Evolutionary conservation across 768 basidiomycete species (phyloP).

Genomic region (Leucosporidium yakuticum): DNA sequence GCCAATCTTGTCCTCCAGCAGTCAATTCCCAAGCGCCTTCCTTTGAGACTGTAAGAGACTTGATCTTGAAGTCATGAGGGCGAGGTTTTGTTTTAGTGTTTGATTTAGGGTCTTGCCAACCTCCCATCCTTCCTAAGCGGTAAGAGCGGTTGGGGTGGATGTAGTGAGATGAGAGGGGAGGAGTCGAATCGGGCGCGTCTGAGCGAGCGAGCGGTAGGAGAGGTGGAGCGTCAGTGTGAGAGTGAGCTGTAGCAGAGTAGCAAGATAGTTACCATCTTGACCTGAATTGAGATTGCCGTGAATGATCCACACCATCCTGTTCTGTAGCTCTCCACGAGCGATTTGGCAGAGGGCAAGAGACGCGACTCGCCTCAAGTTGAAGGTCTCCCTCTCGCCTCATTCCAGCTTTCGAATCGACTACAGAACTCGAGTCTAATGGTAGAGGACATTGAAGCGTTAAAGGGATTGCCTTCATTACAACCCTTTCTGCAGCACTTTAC

Average conservation of each 20-base stretch:
- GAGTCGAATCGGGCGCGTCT: not conserved
- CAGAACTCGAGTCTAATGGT: too few species aligned
- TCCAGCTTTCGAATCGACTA: too few species aligned
- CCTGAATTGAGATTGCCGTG: not conserved
- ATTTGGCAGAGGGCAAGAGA: too few species aligned
- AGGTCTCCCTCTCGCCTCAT: too few species aligned
- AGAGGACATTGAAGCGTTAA: too few species aligned
- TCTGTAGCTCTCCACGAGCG: too few species aligned
- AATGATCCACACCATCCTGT: conserved; percentile 2
- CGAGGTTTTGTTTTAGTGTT: not conserved
- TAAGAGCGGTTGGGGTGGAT: conserved; percentile 16
- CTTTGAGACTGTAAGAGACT: conserved; percentile 9
- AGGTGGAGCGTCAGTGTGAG: not conserved
- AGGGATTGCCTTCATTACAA: too few species aligned
- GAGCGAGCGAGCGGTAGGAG: not conserved
- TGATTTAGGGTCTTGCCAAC: not conserved
- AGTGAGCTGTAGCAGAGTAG: not conserved
- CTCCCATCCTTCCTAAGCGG: conserved; percentile 12
- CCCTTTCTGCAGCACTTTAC: too few species aligned
- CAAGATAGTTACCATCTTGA: not conserved
- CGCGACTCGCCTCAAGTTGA: too few species aligned
- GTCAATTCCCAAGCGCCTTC: conserved; percentile 16
- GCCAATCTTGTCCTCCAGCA: conserved; percentile 9
- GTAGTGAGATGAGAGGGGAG: not conserved
- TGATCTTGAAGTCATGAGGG: conserved; percentile 24